Base-by-base conservation (phyloP, 306 rosid species). In the Elaeagnus macrophylla region DNA sequence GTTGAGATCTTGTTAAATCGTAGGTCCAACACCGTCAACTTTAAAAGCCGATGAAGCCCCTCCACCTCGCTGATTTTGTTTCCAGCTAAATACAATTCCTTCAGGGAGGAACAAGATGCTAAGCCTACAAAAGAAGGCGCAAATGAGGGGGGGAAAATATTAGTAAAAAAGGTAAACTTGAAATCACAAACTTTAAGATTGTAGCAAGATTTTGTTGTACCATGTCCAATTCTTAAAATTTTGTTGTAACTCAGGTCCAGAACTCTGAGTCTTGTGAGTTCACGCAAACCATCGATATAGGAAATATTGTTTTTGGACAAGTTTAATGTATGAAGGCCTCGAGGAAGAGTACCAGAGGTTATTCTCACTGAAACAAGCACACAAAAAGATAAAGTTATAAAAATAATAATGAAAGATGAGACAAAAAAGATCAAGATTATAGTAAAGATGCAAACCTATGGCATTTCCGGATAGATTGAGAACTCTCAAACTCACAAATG, bases 21-120 rank as follows among this genome's bases (percentile, higher is more conserved):
- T 49, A 93, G 78, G 75, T 93, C 95, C 65, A 87, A 71, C 55
- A 87, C 67, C n/a, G 69, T 72, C 66, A 91, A 59, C 74, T 91
- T 91, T 69, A 91, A 69, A 38, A 91, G 83, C 35, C 99, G 95
- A 78, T 91, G 99, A 60, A 91, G 83, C 67, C 99, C 96, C 79
- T 91, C 99, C 7, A 91, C 96, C 72, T 91, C 99, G 5, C 95
- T 81, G 57, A 91, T 87, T 63, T 87, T 91, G 75, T 91, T 91
- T 72, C 99, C 96, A 20, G 96, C 82, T 50, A 91, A 67, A 80
- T 91, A 91, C 81, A 91, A 68, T 81, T 91, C 99, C 76, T 87
- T 91, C 6, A 91, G 73, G 17, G 93, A 75, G 14, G 99, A 80
- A 71, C 96, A 87, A 3, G 96, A 91, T 51, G 96, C 95, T 7